Evolutionary conservation across 768 basidiomycete genomes (phyloP).

Genomic region (Phlebiopsis flavidoalba): DNA sequence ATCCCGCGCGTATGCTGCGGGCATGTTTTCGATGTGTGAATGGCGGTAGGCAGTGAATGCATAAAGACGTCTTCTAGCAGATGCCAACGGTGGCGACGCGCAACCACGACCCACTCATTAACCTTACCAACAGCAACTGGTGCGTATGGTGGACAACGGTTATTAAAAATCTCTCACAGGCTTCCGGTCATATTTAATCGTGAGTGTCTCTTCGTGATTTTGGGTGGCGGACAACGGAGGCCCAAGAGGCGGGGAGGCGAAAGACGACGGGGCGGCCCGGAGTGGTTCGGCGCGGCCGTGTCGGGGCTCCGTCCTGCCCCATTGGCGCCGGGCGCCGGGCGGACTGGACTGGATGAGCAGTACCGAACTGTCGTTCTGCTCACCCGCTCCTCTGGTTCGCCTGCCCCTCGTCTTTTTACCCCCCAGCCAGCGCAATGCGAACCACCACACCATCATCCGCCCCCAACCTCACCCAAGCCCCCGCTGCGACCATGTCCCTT

Average conservation of each 20-base stretch:
- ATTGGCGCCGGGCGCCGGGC: slow-evolving; percentile 1
- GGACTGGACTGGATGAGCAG: slow-evolving; percentile 1
- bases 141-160: background rate
- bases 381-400: slow-evolving; percentile 8
- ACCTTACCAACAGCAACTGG: background rate
- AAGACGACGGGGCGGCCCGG: slow-evolving; percentile 6
- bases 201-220: background rate
- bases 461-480: slow-evolving; percentile 9
- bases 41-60: background rate
- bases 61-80: background rate
- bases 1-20: background rate
- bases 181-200: background rate
- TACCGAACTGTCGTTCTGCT: slow-evolving; percentile 18
- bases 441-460: slow-evolving; percentile 3
- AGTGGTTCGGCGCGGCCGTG: background rate
- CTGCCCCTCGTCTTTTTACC: slow-evolving; percentile 8
- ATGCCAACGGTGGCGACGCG: no score
- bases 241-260: background rate
- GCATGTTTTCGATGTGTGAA: background rate
- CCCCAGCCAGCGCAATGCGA: slow-evolving; percentile 7
- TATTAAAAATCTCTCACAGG: background rate
- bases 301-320: background rate
- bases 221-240: background rate
- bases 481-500: background rate
- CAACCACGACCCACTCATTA: background rate